Conservation (phyloP, 306 rosid genomes). For the Ochetophila trinervis region DNA sequence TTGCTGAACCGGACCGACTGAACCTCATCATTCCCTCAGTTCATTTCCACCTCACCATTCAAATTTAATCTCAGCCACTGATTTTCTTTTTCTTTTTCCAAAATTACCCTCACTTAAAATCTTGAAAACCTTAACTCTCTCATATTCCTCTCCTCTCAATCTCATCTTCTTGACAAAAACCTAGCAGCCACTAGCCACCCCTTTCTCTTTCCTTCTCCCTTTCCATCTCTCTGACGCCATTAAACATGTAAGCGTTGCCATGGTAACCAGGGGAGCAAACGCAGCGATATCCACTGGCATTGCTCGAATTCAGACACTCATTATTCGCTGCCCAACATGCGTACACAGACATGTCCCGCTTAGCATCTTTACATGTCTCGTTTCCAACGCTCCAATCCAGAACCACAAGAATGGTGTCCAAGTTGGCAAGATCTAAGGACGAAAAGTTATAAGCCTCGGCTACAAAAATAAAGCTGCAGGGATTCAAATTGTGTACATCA, state of each 20-base stretch:
- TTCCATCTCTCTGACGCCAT: no score
- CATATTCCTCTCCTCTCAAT: no score
- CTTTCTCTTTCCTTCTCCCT: no score
- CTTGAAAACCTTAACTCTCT: no score
- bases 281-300: conserved; percentile 30
- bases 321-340: conserved; percentile 24
- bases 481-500: background rate
- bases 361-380: conserved; percentile 6
- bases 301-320: conserved; percentile 4
- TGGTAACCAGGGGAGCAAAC: conserved; percentile 17
- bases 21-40: no score
- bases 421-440: background rate
- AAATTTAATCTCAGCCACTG: no score
- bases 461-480: conserved; percentile 19
- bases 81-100: no score
- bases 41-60: no score
- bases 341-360: background rate
- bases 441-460: conserved; percentile 22
- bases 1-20: no score
- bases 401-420: conserved; percentile 11
- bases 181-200: no score
- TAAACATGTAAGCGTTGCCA: conserved; percentile 25
- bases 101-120: no score
- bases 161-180: no score
- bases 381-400: conserved; percentile 33